Base-by-base conservation (phyloP, 306 rosid genomes). In the Macrotyloma uniflorum region DNA sequence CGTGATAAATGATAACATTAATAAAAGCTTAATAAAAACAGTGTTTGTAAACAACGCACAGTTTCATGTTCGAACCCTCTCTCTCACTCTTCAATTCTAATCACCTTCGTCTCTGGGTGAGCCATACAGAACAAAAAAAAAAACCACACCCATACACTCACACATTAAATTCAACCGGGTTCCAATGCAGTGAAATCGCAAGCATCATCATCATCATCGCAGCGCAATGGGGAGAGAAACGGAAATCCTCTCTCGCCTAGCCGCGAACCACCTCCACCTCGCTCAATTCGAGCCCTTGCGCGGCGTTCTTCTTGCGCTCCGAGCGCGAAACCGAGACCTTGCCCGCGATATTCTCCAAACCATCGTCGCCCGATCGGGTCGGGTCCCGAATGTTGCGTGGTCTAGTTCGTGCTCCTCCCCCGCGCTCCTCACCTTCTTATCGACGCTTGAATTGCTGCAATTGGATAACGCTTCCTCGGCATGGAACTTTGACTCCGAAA, bases 221-320 rank as follows among this genome's bases (percentile, higher is more conserved):
- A 30, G 18, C 45, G 70, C 66, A 35, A 90, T 89, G 93, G 89
- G 88, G 76, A 88, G 84, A 74, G 97, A 94, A 83, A 85, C 93
- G 24, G 88, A 94, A 84, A 87, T 91, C 55, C 95, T 94, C 28
- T 80, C 92, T n/a, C 91, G 97, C 75, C 89, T 94, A 8, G 95
- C 90, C 10, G 97, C 97, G 1, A 94, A 94, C 82, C 95, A 94
- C 70, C 96, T 94, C 53, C 83, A 76, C 81, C 89, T 94, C 2
- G 97, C 93, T 24, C 95, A 92, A 82, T 94, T 90, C 80, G 97
- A 92, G 84, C 97, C 98, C 46, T 76, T 94, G 43, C 93, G 97
- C 3, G 97, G 95, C 24, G 83, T 89, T 61, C 79, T 94, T 57
- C 78, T 88, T 46, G 95, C 93, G 5, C 96, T 92, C 70, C 90